Evolutionary conservation across 169 alveolate species (phyloP).

Genomic region (Eimeria maxima): DNA sequence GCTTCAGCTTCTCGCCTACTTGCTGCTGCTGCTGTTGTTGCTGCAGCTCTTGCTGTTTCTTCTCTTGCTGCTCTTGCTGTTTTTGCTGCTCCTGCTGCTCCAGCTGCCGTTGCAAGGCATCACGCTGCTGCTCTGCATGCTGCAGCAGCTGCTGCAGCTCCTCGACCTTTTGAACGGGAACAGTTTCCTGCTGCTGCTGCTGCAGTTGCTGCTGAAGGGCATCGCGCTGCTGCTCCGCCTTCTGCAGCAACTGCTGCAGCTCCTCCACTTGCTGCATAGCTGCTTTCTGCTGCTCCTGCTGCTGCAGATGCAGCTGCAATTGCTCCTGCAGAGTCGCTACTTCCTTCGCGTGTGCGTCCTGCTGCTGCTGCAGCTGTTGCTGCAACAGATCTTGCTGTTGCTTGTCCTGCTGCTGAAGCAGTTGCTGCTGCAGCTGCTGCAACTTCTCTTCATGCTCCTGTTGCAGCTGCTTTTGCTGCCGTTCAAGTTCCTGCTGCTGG

Average conservation of each 20-base stretch:
- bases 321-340: neutral
- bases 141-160: slow-evolving; percentile 44
- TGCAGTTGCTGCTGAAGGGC: slow-evolving; percentile 25
- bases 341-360: neutral
- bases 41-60: neutral
- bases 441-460: neutral
- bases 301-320: neutral
- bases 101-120: neutral
- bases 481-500: neutral
- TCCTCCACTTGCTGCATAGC: neutral
- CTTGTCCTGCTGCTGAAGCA: neutral
- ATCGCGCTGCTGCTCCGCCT: slow-evolving; percentile 42
- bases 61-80: slow-evolving; percentile 5
- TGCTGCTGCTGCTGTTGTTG: slow-evolving; percentile 23
- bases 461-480: neutral
- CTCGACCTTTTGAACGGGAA: neutral
- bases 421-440: neutral
- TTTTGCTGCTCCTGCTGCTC: slow-evolving; percentile 31
- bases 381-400: neutral
- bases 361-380: slow-evolving; percentile 5
- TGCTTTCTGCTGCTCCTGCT: slow-evolving; percentile 12
- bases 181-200: slow-evolving; percentile 10
- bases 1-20: neutral
- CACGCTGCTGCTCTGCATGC: neutral
- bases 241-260: slow-evolving; percentile 52